These are phyloP conservation scores for Epithele typhae DNA, from an alignment of 768 basidiomycete species.

Conservation along the genomic window DNA sequence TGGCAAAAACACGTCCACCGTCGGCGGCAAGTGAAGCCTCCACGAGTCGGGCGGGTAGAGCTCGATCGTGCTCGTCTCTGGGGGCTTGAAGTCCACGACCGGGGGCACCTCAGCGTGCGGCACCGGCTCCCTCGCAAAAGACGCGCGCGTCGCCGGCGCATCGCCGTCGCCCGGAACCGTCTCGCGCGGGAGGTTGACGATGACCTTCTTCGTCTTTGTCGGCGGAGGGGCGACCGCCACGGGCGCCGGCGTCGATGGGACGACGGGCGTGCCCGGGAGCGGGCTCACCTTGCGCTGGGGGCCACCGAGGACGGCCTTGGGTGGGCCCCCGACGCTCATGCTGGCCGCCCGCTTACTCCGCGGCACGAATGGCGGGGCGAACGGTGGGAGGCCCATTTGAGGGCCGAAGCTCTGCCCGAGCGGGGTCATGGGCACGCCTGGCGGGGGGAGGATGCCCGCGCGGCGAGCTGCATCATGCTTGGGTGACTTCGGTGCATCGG, in stretches of 20 bases:
- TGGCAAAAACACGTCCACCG: conserved; percentile 79
- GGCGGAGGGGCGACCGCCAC: conserved; percentile 23
- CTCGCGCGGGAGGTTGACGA: conserved; percentile 74
- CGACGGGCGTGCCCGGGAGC: conserved; percentile 38
- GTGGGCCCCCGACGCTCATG: conserved; percentile 79
- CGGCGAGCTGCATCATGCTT: conserved; percentile 62
- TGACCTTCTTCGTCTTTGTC: conserved; percentile 60
- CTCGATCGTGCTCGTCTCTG: conserved; percentile 44
- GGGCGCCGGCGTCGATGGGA: conserved; percentile 23
- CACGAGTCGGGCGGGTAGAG: conserved; percentile 62
- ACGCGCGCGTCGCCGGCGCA: conserved; percentile 35
- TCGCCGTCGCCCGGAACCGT: conserved; percentile 36
- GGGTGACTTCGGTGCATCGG: conserved; percentile 48
- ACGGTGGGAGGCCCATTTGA: conserved; percentile 33
- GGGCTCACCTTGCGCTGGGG: conserved; percentile 75
- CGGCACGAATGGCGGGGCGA: conserved; percentile 48
- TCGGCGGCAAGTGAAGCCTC: conserved; percentile 53
- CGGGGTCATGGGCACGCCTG: conserved; percentile 56
- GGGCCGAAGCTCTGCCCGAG: conserved; percentile 53
- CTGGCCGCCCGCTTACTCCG: conserved; percentile 62
- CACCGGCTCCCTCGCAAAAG: conserved; percentile 63
- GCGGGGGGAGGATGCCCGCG: conserved; percentile 54
- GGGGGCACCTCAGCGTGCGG: conserved; percentile 32
- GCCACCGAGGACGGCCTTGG: conserved; percentile 80
- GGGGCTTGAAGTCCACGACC: conserved; percentile 22